Evolutionary conservation across 179 eudicot species (phyloP).

Genomic region (Silene vulgaris): DNA sequence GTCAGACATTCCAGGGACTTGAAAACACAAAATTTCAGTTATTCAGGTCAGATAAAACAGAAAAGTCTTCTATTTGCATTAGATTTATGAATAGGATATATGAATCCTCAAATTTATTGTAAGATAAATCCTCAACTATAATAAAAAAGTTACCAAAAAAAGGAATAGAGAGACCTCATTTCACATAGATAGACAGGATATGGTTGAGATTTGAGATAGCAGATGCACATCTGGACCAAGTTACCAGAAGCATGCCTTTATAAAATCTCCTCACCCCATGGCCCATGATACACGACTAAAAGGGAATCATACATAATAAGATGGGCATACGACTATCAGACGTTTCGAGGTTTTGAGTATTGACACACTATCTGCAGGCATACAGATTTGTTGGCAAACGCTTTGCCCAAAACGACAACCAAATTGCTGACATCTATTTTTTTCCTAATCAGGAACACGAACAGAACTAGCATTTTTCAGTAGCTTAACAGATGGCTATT

Average conservation of each 20-base stretch:
- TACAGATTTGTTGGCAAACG: not conserved
- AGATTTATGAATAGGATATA: not conserved
- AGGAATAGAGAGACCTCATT: not conserved
- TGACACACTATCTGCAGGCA: constrained; percentile 2
- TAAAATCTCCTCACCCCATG: not conserved
- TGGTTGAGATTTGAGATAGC: constrained; percentile 6
- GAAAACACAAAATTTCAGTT: constrained; percentile 19
- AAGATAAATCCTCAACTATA: too few species aligned
- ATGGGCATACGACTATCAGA: not conserved
- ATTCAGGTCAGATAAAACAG: constrained; percentile 18
- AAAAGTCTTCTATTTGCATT: constrained; percentile 2
- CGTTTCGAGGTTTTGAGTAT: not conserved
- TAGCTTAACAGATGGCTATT: too few species aligned
- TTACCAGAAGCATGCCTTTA: constrained; percentile 1
- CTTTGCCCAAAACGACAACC: not conserved
- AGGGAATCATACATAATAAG: not conserved
- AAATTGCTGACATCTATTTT: not conserved
- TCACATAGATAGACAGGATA: constrained; percentile 8
- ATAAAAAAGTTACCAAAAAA: too few species aligned
- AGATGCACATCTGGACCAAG: not conserved
- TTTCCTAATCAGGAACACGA: not conserved
- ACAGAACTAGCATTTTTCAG: not conserved
- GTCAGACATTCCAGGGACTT: constrained; percentile 48
- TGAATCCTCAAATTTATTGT: not conserved
- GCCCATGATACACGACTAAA: not conserved